phyloP scores from a whole-genome alignment of 208 protist species.

The Wallacemonas sp. region DNA sequence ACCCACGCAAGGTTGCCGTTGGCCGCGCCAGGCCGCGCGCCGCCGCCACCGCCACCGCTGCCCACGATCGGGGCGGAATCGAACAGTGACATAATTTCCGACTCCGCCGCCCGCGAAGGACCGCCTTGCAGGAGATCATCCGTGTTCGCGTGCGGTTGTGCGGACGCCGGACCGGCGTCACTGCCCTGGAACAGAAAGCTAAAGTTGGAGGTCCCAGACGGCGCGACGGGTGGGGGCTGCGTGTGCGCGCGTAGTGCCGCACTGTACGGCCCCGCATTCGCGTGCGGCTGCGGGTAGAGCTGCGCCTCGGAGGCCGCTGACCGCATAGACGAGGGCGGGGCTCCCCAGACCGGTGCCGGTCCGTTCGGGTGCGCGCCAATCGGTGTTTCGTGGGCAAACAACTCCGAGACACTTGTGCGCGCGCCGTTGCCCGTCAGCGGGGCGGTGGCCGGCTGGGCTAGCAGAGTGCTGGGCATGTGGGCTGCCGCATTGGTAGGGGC shows the following conservation, averaged over 20 bases:
- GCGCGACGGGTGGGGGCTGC: not conserved
- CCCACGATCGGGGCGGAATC: not conserved
- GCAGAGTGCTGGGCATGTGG: too few relatives aligned
- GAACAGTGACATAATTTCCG: constrained; percentile 78
- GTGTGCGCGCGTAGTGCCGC: constrained; percentile 8
- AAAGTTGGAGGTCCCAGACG: not conserved
- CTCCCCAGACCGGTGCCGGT: not conserved
- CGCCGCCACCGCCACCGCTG: constrained; percentile 15
- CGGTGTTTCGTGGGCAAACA: constrained; percentile 14
- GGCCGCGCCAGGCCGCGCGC: not conserved
- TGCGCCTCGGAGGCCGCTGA: not conserved
- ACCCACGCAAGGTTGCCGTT: constrained; percentile 46
- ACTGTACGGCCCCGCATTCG: not conserved
- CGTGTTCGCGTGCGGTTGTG: constrained; percentile 16
- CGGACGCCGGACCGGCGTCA: not conserved
- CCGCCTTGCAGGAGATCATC: constrained; percentile 33
- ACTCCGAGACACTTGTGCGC: constrained; percentile 12
- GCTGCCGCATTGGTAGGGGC: constrained; percentile 1
- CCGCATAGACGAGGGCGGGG: not conserved
- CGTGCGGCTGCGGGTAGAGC: constrained; percentile 5
- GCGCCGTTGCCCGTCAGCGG: not conserved
- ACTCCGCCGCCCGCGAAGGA: constrained; percentile 19
- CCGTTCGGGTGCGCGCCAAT: not conserved
- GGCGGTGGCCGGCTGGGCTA: too few relatives aligned
- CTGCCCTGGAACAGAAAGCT: not conserved